phyloP scores from a whole-genome alignment of 2,329 filamentous ascomycete genomes.

The Penicillium sclerotigenum region DNA sequence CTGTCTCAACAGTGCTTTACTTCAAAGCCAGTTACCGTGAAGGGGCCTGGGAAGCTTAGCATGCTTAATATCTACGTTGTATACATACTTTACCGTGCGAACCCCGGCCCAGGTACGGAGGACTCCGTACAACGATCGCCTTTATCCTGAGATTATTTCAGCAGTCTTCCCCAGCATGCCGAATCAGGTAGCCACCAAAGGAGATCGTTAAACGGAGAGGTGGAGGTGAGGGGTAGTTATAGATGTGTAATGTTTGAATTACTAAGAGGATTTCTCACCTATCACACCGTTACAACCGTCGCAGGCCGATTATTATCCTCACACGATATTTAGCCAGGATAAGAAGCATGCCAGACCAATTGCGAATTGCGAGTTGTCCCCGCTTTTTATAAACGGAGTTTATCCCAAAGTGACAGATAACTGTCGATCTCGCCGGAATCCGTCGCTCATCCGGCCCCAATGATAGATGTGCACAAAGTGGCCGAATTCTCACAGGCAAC shows the following conservation, averaged over 20 bases:
- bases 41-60: neutral
- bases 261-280: neutral
- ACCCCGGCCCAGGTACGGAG: neutral
- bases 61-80: neutral
- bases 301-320: neutral
- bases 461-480: neutral
- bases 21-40: neutral
- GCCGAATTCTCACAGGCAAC: neutral
- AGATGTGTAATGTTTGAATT: no score
- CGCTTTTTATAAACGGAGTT: neutral
- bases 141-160: neutral
- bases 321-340: conserved; percentile 1
- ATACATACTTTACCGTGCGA: neutral
- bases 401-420: neutral
- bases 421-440: conserved; percentile 8
- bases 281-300: neutral
- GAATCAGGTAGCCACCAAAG: neutral
- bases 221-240: no score
- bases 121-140: neutral
- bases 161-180: neutral
- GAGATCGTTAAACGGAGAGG: no score
- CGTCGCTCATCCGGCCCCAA: conserved; percentile 1
- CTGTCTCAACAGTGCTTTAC: no score
- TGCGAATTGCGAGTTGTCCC: neutral
- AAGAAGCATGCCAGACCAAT: neutral